These are phyloP conservation scores for Forsythia suspensa DNA, from an alignment of 257 asterid species.

Conservation along the genomic window DNA sequence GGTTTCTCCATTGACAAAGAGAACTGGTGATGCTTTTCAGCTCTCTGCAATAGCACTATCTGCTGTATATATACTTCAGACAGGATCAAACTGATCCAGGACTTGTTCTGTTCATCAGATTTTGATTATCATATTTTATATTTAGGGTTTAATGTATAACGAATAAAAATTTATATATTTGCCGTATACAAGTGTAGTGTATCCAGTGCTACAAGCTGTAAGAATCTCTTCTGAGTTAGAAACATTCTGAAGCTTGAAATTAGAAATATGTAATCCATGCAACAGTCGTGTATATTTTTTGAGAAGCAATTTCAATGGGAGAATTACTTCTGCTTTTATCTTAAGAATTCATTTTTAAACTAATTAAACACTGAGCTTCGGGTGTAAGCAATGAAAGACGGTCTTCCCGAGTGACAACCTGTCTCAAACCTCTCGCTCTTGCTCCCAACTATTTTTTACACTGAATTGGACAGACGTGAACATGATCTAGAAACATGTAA, in stretches of 20 bases:
- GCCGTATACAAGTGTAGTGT: background rate
- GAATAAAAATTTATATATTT: background rate
- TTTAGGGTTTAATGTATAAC: background rate
- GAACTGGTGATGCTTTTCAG: slow-evolving; percentile 43
- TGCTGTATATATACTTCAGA: slow-evolving; percentile 39
- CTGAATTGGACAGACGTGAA: too few relatives aligned
- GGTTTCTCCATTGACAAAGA: slow-evolving; percentile 54
- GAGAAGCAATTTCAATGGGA: background rate
- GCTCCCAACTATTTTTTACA: too few relatives aligned
- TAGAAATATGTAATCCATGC: background rate
- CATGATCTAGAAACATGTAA: too few relatives aligned
- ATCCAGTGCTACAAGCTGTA: background rate
- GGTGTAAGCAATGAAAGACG: too few relatives aligned
- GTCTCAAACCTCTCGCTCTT: too few relatives aligned
- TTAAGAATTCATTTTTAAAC: background rate
- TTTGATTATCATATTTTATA: background rate
- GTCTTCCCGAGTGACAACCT: too few relatives aligned
- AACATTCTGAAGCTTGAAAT: background rate
- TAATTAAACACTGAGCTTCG: background rate
- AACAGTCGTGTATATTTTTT: too few relatives aligned
- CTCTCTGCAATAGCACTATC: slow-evolving; percentile 59
- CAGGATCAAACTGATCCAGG: slow-evolving; percentile 13
- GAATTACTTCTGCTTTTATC: too few relatives aligned
- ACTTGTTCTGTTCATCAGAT: background rate
- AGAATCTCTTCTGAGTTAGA: background rate